Evolutionary conservation across 768 basidiomycete genomes (phyloP).

Genomic region (Leucocoprinus sp.): DNA sequence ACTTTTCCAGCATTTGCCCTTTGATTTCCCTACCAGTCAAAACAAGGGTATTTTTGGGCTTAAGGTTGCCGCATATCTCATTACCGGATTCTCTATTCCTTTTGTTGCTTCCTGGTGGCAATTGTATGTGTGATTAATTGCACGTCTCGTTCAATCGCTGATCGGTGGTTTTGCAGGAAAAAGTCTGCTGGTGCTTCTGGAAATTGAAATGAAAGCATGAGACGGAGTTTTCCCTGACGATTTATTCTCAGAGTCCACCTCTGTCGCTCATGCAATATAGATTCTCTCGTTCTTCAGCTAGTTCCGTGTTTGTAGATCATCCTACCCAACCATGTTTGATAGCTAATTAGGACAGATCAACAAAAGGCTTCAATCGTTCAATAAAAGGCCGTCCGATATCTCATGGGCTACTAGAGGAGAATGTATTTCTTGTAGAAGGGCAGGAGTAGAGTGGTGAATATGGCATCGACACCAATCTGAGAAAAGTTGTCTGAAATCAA

Average conservation of each 20-base stretch:
- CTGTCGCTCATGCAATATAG: too few relatives aligned
- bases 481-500: slow-evolving; percentile 71
- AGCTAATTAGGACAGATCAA: too few relatives aligned
- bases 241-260: too few relatives aligned
- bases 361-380: too few relatives aligned
- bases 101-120: slow-evolving; percentile 55
- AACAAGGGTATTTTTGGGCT: slow-evolving; percentile 41
- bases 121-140: slow-evolving; percentile 41
- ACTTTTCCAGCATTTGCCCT: slow-evolving; percentile 44
- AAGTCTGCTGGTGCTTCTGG: slow-evolving; percentile 29
- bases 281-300: too few relatives aligned
- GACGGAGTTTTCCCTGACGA: too few relatives aligned
- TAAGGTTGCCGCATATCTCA: slow-evolving; percentile 41
- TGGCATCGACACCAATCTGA: slow-evolving; percentile 46
- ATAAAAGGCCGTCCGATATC: too few relatives aligned
- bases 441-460: slow-evolving; percentile 61
- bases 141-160: neutral
- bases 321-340: too few relatives aligned
- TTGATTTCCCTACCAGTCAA: slow-evolving; percentile 37
- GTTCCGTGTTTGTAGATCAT: too few relatives aligned
- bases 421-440: slow-evolving; percentile 78
- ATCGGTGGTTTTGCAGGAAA: slow-evolving; percentile 25
- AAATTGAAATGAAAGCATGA: neutral
- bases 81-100: slow-evolving; percentile 57
- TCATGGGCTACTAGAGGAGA: neutral